Evolutionary conservation across 177 flowering plant species (phyloP), one percentile per base, ranked within the genome.

Genomic region (Vitis hybrid): DNA sequence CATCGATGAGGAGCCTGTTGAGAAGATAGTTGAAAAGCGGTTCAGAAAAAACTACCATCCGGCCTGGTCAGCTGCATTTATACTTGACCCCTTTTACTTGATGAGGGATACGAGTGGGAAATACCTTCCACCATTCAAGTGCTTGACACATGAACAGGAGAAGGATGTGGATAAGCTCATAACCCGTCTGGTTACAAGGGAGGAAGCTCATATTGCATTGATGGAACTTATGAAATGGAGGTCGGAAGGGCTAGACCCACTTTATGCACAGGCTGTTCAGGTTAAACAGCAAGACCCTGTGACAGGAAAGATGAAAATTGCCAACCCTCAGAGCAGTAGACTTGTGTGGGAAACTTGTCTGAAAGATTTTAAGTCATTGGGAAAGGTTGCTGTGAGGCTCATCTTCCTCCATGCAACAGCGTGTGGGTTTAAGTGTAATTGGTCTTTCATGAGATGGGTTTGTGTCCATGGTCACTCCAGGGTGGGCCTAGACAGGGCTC

Each of bases 211-310:
- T 66, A 72, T 87, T 73, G 97, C 87, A 16, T 60, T 90, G 31
- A 90, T 88, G 90, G 97, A 92, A 81, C 92, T 92, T 22, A 90
- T 90, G 95, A 92, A 89, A 71, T 92, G 97, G 97, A 82, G 97
- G 63, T 75, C 97, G 29, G 97, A 92, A 71, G 97, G 97, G 66
- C 82, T 92, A 1, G 97, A 92, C 66, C 97, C 97, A 0, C 77
- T 90, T 2, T 92, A 92, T 73, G 97, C 97, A 5, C 93, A 83
- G 72, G 97, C 97, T 10, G 97, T 92, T 16, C 97, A 92, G 78
- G 73, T 92, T 48, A 88, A 84, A 75, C 85, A 86, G 68, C 65
- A 81, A 66, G 97, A 92, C 62, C 91, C 91, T 1, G 19, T 80
- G 48, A 85, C 95, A 18, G 97, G 97, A 51, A 92, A 90, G 79